Percentiles rank a stretch among this genome's conserved stretches.
Evolutionary conservation across 176 grass and related monocot genomes (phyloP).

Genomic region (Oryza australiensis): DNA sequence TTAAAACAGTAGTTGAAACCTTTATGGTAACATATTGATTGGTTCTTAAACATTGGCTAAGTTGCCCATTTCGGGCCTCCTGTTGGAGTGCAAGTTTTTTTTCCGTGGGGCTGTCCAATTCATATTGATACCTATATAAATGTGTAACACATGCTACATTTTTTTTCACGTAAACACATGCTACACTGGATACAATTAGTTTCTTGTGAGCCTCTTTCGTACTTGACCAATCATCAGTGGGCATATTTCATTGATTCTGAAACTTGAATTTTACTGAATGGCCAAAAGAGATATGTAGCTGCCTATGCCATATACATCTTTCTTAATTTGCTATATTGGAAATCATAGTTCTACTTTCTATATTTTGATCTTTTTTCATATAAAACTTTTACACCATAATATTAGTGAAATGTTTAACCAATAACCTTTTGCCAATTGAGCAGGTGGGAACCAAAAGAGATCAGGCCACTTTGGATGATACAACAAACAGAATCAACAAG

Average conservation of each 20-base stretch:
- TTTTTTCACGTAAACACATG: neutral
- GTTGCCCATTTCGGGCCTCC: neutral
- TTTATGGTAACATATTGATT: neutral
- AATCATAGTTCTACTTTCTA: neutral
- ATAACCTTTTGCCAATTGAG: slow-evolving; percentile 30
- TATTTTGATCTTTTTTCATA: neutral
- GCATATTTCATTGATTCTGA: neutral
- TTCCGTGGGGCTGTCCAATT: neutral
- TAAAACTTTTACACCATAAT: neutral
- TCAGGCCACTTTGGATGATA: slow-evolving; percentile 63
- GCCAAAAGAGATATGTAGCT: slow-evolving; percentile 1
- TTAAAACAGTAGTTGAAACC: neutral
- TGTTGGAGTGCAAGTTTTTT: neutral
- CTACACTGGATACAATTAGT: neutral
- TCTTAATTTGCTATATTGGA: neutral
- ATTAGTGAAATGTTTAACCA: slow-evolving; percentile 1
- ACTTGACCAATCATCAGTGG: neutral
- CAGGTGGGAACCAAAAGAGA: slow-evolving; percentile 88
- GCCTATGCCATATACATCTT: slow-evolving; percentile 11
- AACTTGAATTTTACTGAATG: slow-evolving; percentile 8
- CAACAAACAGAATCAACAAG: slow-evolving; percentile 83
- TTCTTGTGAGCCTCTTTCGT: neutral
- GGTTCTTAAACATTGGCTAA: neutral
- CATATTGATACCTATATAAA: neutral
- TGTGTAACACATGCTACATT: neutral